A percentile compares a stretch with the other conserved stretches of the same genome.
phyloP scores from a whole-genome alignment of 495 filamentous ascomycete genomes.

The Neurospora terricola region DNA sequence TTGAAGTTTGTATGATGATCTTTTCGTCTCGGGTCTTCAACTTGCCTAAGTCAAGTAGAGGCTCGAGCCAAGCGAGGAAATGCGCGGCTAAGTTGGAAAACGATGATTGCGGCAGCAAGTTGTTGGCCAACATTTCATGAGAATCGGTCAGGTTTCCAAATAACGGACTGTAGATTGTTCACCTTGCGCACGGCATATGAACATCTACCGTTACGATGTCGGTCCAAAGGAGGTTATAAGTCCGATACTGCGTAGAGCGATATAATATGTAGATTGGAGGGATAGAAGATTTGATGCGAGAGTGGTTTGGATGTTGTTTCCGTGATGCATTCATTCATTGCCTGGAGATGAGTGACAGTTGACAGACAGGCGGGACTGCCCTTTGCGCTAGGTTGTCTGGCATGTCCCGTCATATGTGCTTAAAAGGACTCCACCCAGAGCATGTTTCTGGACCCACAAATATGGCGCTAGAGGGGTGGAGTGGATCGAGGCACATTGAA shows the following conservation, averaged over 20 bases:
- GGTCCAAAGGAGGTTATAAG: not conserved
- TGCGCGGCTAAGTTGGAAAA: not conserved
- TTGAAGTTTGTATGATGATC: not conserved
- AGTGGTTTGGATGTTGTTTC: not conserved
- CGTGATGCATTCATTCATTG: not conserved
- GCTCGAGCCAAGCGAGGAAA: not conserved
- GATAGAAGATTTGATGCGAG: not conserved
- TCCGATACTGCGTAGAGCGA: not conserved
- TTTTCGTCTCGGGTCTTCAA: not conserved
- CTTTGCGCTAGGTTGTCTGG: not conserved
- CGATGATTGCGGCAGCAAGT: not conserved
- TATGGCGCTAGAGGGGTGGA: not conserved
- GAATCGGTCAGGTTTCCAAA: not conserved
- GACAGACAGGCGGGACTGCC: not conserved
- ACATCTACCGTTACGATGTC: not conserved
- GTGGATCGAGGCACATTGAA: not conserved
- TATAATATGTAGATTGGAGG: not conserved
- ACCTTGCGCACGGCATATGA: not conserved
- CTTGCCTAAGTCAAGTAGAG: not conserved
- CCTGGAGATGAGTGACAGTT: not conserved
- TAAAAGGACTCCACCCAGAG: not conserved
- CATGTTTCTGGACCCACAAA: not conserved
- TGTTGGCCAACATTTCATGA: not conserved
- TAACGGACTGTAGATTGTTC: not conserved
- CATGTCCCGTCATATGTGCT: not conserved